Evolutionary conservation across 148 eudicot species (phyloP).

Genomic region (Mesembryanthemum crystallinum): DNA sequence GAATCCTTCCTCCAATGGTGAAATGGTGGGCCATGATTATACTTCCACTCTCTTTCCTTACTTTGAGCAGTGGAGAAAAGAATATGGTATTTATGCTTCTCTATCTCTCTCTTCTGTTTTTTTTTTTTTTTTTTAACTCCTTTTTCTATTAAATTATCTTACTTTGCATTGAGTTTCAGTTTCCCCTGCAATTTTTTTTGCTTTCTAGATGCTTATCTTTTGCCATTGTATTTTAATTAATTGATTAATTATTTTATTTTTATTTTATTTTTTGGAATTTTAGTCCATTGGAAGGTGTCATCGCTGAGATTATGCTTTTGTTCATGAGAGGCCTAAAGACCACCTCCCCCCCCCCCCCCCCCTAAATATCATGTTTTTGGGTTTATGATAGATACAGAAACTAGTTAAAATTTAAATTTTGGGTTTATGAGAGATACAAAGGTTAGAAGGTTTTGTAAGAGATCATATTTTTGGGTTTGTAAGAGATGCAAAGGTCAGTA

Average conservation of each 20-base stretch:
- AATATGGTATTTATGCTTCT: constrained; percentile 22
- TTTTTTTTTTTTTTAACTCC: not conserved
- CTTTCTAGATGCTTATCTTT: constrained; percentile 1
- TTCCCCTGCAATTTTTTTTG: not conserved
- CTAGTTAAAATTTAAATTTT: too few relatives aligned
- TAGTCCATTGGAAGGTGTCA: not conserved
- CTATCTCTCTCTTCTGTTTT: too few relatives aligned
- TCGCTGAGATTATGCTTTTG: not conserved
- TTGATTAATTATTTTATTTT: too few relatives aligned
- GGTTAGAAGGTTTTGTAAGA: too few relatives aligned
- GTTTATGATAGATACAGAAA: too few relatives aligned
- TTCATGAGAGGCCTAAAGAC: too few relatives aligned
- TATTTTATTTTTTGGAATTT: not conserved
- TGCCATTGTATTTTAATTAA: not conserved
- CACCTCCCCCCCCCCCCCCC: too few relatives aligned
- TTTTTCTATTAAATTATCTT: not conserved
- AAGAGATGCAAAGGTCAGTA: too few relatives aligned
- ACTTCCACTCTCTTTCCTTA: constrained; percentile 70
- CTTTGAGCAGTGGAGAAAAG: constrained; percentile 67
- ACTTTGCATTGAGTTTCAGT: too few relatives aligned
- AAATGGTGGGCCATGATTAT: constrained; percentile 63
- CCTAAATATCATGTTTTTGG: too few relatives aligned
- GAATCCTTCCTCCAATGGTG: constrained; percentile 17
- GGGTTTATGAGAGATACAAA: too few relatives aligned
- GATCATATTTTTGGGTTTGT: too few relatives aligned